phyloP scores from a whole-genome alignment of 2,329 filamentous ascomycete species.

The Colletotrichum graminicola region DNA sequence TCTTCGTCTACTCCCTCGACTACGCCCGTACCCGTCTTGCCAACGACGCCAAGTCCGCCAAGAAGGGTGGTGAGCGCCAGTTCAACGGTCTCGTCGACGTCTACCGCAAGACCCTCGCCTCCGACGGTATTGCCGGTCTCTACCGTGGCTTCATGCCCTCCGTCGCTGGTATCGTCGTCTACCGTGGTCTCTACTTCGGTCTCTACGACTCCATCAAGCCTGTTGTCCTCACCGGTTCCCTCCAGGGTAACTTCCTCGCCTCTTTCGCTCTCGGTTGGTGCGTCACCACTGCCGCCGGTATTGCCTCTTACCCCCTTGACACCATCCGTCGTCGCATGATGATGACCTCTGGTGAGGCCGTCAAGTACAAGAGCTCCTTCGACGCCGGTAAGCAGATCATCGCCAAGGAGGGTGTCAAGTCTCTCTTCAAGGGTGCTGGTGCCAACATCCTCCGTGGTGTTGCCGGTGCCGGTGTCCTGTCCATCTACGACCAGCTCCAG shows the following conservation, averaged over 20 bases:
- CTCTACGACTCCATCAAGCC: conserved; percentile 99
- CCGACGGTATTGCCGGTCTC: conserved; percentile 98
- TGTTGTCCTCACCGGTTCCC: conserved; percentile 88
- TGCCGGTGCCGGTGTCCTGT: conserved; percentile 99
- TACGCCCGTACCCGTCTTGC: conserved; percentile 99
- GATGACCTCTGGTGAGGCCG: conserved; percentile 98
- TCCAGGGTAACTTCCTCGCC: conserved; percentile 99
- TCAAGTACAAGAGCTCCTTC: conserved; percentile 99
- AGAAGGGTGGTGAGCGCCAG: conserved; percentile 96
- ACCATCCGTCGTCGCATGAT: conserved; percentile 99
- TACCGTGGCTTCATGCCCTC: conserved; percentile 99
- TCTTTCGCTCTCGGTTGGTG: conserved; percentile 98
- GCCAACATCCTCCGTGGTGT: conserved; percentile 99
- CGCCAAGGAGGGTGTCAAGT: conserved; percentile 97
- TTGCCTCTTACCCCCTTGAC: conserved; percentile 99
- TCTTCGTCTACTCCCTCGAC: conserved; percentile 99
- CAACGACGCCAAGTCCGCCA: conserved; percentile 99
- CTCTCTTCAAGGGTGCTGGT: conserved; percentile 99
- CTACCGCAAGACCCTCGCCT: conserved; percentile 99
- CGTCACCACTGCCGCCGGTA: conserved; percentile 99
- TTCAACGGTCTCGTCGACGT: conserved; percentile 99
- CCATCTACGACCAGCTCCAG: conserved; percentile 99
- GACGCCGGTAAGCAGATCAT: conserved; percentile 97
- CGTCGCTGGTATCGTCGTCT: conserved; percentile 98
- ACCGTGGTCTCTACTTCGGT: conserved; percentile 99